These are phyloP conservation scores for Hydnum rufescens DNA, from an alignment of 768 basidiomycete species.

Conservation along the genomic window DNA sequence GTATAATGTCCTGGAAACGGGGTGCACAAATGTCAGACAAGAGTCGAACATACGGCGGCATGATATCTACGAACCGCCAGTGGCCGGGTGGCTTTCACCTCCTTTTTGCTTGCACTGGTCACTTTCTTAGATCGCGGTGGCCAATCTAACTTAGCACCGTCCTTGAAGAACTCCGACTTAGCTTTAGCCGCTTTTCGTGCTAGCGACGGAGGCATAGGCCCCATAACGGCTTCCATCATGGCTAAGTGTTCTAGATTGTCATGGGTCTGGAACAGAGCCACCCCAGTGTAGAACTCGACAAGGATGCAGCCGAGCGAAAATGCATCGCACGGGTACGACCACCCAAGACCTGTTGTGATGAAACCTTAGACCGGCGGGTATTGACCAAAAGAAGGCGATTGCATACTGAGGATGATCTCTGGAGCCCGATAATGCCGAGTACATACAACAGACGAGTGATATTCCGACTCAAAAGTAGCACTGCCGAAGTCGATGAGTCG, in stretches of 20 bases:
- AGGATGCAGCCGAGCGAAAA: conserved; percentile 98
- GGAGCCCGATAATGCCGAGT: conserved; percentile 98
- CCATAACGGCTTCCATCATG: conserved; percentile 99
- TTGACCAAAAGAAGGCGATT: too few species aligned
- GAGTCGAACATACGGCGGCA: not conserved
- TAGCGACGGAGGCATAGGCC: conserved; percentile 84
- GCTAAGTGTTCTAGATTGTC: conserved; percentile 98
- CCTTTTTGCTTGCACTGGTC: conserved; percentile 71
- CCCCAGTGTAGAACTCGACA: conserved; percentile 94
- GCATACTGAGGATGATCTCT: conserved; percentile 89
- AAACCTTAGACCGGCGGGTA: too few species aligned
- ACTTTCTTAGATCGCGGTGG: conserved; percentile 64
- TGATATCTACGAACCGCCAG: conserved; percentile 26
- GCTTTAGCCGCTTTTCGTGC: conserved; percentile 50
- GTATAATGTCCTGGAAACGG: conserved; percentile 57
- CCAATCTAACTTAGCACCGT: conserved; percentile 65
- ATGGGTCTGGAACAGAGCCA: conserved; percentile 97
- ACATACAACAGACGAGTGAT: conserved; percentile 94
- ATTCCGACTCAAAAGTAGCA: conserved; percentile 93
- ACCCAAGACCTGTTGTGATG: conserved; percentile 58
- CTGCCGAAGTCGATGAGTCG: conserved; percentile 97
- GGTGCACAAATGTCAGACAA: conserved; percentile 2
- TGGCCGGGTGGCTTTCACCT: conserved; percentile 67
- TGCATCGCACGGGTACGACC: conserved; percentile 97
- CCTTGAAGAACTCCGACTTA: conserved; percentile 86